Evolutionary conservation across 257 asterid species (phyloP).

Genomic region (Prunella vulgaris): DNA sequence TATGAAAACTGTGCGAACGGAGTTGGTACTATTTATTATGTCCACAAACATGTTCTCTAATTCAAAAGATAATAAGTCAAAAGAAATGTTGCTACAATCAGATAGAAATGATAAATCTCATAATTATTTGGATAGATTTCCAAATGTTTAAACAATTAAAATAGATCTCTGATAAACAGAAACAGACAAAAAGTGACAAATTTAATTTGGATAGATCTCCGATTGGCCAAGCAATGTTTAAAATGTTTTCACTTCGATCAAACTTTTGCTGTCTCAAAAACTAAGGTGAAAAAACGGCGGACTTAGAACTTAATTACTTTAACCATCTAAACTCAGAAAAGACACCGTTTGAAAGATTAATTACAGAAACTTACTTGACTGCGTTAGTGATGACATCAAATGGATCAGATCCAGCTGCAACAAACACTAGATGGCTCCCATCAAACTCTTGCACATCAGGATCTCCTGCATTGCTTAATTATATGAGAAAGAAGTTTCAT

Average conservation of each 20-base stretch:
- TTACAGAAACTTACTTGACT: conserved; percentile 60
- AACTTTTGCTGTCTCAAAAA: background rate
- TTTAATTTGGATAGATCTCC: background rate
- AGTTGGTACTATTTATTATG: background rate
- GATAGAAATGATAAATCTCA: background rate
- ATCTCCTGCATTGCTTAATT: conserved; percentile 53
- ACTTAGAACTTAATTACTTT: background rate
- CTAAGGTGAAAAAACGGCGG: background rate
- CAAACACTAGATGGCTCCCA: conserved; percentile 74
- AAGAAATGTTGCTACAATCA: background rate
- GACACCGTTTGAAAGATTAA: background rate
- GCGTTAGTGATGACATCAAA: conserved; percentile 84
- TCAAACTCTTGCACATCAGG: conserved; percentile 82
- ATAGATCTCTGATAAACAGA: background rate
- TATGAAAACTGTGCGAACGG: too few species aligned
- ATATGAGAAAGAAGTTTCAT: background rate
- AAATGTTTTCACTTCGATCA: background rate
- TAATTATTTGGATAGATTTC: background rate
- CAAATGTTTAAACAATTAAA: too few species aligned
- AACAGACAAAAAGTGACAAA: background rate
- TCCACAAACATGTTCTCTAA: background rate
- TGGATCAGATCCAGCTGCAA: conserved; percentile 94
- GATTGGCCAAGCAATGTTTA: background rate
- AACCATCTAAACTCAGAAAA: background rate
- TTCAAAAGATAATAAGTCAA: background rate